Base-by-base conservation (phyloP, 1,139 yeast species). In the Nematodospora anomalae region DNA sequence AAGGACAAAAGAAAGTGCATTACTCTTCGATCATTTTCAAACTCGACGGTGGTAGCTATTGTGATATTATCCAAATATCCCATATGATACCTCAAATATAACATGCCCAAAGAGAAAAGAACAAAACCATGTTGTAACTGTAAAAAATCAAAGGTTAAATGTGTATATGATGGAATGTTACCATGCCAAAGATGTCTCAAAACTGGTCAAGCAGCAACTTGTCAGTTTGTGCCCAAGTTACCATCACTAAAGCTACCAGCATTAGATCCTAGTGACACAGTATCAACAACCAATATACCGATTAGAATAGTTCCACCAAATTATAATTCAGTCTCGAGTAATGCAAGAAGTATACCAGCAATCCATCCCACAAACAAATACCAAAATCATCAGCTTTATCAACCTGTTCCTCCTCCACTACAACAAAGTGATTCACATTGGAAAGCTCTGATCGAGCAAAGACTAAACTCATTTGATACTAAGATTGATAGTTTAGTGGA, bases 71-170 rank as follows among this genome's bases (percentile, higher is more conserved):
- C n/a, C n/a, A n/a, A n/a, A n/a, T n/a, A n/a, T n/a, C n/a, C n/a
- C n/a, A n/a, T 12, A 15, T 16, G 16, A 13, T n/a, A 18, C 12
- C 12, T 26, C 6, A 5, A n/a, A 6, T 6, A 13, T 30, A 12
- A 24, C 26, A 67, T 67, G 73, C 63, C 67, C 18, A 58, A 64
- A 42, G 76, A 68, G 49, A 68, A 66, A 42, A 47, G 77, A 36
- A 71, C 77, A 9, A 80, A 76, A 50, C 88, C 88, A 4, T 82
- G 89, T 52, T 65, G 76, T 15, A 71, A 71, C 50, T 82, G 89
- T 53, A 74, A 83, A 41, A 67, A 70, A 52, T 72, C 83, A 22
- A 82, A 82, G 58, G 82, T 81, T 21, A 79, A 74, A 56, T 82
- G 89, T 50, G 69, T 71, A 21, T 74, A 75, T 45, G 51, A 58